Percentiles rank a stretch among this genome's conserved stretches.
Evolutionary conservation across 768 basidiomycete species (phyloP).

Genomic region (Mycena amicta): DNA sequence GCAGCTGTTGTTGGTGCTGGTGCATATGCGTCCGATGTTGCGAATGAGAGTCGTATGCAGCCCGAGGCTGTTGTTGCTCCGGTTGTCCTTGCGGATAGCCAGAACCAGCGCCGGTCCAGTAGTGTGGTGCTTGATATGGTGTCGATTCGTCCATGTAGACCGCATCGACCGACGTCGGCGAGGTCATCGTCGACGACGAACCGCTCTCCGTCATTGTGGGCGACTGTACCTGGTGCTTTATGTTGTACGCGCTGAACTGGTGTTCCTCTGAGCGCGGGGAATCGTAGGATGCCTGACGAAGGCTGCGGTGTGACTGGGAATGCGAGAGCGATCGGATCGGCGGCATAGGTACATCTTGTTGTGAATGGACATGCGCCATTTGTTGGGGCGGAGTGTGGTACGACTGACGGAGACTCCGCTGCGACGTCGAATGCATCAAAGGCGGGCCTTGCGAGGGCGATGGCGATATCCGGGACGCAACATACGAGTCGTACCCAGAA

Average conservation of each 20-base stretch:
- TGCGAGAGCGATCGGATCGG: slow-evolving; percentile 4
- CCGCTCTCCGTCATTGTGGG: too few relatives aligned
- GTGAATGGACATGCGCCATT: not conserved
- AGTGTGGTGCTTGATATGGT: slow-evolving; percentile 20
- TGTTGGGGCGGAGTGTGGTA: not conserved
- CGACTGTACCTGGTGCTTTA: too few relatives aligned
- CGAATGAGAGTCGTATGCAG: slow-evolving; percentile 12
- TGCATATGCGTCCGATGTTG: not conserved
- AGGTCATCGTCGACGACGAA: slow-evolving; percentile 2
- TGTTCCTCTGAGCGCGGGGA: slow-evolving; percentile 4
- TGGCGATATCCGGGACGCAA: slow-evolving; percentile 13
- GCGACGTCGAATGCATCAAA: slow-evolving; percentile 22
- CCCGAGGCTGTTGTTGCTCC: not conserved
- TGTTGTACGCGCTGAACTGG: too few relatives aligned
- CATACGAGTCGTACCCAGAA: slow-evolving; percentile 15
- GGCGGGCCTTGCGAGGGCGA: slow-evolving; percentile 15
- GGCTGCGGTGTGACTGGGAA: slow-evolving; percentile 17
- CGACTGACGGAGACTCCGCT: slow-evolving; percentile 26
- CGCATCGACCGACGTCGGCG: not conserved
- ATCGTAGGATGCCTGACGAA: slow-evolving; percentile 14
- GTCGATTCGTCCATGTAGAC: slow-evolving; percentile 12
- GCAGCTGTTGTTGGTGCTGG: slow-evolving; percentile 24
- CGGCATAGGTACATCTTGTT: slow-evolving; percentile 13
- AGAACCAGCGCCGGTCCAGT: slow-evolving; percentile 12
- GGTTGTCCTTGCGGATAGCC: not conserved